Evolutionary conservation across 106 monocot species (phyloP).

Genomic region (Dioscorea dumetorum): DNA sequence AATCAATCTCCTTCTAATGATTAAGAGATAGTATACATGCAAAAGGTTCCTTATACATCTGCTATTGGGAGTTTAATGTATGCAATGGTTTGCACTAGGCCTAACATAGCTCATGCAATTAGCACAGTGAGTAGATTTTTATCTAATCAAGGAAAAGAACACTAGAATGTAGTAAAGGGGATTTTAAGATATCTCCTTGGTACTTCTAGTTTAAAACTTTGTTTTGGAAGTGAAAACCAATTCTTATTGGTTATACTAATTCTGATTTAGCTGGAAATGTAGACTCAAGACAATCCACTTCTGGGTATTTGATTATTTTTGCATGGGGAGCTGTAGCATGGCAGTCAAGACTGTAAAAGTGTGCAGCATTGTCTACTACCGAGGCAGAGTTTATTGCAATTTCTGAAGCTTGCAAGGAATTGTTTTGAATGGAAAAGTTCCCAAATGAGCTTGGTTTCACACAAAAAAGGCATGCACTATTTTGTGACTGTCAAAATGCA

Average conservation of each 20-base stretch:
- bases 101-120: background rate
- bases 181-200: background rate
- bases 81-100: background rate
- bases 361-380: background rate
- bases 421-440: slow-evolving; percentile 4
- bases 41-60: background rate
- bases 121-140: background rate
- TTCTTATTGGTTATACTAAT: background rate
- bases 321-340: background rate
- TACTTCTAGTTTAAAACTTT: background rate
- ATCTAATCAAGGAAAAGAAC: background rate
- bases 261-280: background rate
- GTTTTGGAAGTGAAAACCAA: background rate
- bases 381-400: slow-evolving; percentile 1
- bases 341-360: background rate
- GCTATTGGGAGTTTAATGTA: background rate
- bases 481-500: background rate
- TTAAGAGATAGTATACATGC: background rate
- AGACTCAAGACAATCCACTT: background rate
- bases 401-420: slow-evolving; percentile 1
- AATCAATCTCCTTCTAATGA: background rate
- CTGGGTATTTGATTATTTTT: background rate
- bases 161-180: background rate
- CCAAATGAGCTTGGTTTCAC: background rate
- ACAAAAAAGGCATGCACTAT: background rate